These are phyloP conservation scores for Suillus discolor DNA, from an alignment of 768 basidiomycete species.

Conservation along the genomic window DNA sequence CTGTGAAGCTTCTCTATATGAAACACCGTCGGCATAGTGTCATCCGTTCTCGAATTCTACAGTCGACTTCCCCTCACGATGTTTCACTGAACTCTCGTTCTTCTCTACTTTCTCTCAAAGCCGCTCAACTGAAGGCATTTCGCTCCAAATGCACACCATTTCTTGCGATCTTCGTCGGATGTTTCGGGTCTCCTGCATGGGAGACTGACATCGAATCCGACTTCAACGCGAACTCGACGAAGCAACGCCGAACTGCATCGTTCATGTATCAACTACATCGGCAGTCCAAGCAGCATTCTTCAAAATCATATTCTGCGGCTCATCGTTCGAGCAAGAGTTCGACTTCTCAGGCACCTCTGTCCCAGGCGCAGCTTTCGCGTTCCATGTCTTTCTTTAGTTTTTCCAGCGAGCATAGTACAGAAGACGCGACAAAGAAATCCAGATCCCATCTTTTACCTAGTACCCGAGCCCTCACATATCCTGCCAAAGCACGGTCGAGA, in stretches of 20 bases:
- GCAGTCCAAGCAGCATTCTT: conserved; percentile 13
- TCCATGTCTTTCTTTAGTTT: conserved; percentile 15
- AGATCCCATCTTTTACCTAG: neutral
- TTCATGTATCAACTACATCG: conserved; percentile 15
- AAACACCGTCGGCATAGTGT: conserved; percentile 29
- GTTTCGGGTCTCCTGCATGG: conserved; percentile 35
- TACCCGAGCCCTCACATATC: neutral
- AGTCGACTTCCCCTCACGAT: conserved; percentile 1
- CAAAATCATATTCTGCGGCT: conserved; percentile 3
- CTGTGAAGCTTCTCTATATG: conserved; percentile 30
- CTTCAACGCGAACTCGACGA: conserved; percentile 14
- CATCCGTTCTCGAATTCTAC: conserved; percentile 20
- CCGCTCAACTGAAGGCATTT: neutral
- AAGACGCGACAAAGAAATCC: conserved; percentile 4
- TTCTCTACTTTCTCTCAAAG: conserved; percentile 10
- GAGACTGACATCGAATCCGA: conserved; percentile 25
- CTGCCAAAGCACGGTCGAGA: conserved; percentile 2
- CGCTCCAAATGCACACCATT: conserved; percentile 3
- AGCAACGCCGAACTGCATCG: conserved; percentile 8
- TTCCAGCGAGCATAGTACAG: conserved; percentile 8
- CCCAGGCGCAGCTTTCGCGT: conserved; percentile 1
- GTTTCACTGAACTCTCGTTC: conserved; percentile 10
- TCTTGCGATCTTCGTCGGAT: conserved; percentile 28
- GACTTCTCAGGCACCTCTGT: conserved; percentile 9
- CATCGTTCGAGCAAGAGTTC: conserved; percentile 4